A percentile compares a stretch with the other conserved stretches of the same genome.
These are phyloP conservation scores for Graphilbum fragrans DNA, from an alignment of 2,329 filamentous ascomycete species.

Conservation along the genomic window DNA sequence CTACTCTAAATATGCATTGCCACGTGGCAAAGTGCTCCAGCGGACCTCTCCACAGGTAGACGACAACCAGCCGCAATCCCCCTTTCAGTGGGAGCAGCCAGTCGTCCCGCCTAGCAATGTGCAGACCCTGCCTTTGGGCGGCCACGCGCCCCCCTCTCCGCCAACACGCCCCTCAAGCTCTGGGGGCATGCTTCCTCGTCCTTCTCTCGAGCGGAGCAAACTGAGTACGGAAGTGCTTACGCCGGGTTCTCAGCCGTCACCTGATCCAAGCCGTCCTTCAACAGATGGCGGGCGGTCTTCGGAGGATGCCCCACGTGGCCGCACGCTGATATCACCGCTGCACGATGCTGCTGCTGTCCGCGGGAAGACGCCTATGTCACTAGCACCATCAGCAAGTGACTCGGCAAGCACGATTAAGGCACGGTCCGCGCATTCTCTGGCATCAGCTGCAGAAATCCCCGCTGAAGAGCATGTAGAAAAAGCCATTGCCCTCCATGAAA, in stretches of 20 bases:
- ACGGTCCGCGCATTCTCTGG: constrained; percentile 33
- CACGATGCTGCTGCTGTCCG: constrained; percentile 23
- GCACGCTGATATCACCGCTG: constrained; percentile 23
- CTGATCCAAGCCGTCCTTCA: constrained; percentile 32
- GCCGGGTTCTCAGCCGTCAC: constrained; percentile 28
- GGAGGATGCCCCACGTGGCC: constrained; percentile 36
- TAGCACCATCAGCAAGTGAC: constrained; percentile 42
- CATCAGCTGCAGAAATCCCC: constrained; percentile 55
- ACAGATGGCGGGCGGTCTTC: constrained; percentile 30
- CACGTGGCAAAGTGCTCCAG: constrained; percentile 69
- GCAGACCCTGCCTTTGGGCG: constrained; percentile 27
- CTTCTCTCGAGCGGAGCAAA: constrained; percentile 38
- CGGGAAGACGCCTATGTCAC: constrained; percentile 34
- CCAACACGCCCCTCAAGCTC: constrained; percentile 49
- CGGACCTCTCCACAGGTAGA: constrained; percentile 46
- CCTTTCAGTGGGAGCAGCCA: constrained; percentile 54
- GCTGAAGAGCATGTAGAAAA: constrained; percentile 83
- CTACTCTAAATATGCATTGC: constrained; percentile 74
- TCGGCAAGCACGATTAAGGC: constrained; percentile 41
- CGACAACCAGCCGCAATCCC: constrained; percentile 36
- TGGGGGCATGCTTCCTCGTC: constrained; percentile 29
- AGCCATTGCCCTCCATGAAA: constrained; percentile 79
- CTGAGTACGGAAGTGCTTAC: constrained; percentile 33
- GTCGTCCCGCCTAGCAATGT: constrained; percentile 25
- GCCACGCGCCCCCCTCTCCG: constrained; percentile 46